Conservation (phyloP, 164 flowering plant species). For the Cinnamomum chago region DNA sequence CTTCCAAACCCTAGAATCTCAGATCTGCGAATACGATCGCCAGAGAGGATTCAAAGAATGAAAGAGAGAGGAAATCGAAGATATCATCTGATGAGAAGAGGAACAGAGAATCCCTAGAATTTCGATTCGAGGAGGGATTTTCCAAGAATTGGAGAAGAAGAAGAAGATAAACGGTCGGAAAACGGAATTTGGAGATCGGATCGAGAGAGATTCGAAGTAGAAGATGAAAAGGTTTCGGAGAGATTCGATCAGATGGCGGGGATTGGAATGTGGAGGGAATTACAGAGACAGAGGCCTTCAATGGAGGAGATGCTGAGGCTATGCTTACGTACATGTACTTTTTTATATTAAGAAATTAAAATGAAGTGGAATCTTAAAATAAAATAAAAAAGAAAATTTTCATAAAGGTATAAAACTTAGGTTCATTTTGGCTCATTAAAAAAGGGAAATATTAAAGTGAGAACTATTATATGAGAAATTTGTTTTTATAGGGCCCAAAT, state of each 20-base stretch:
- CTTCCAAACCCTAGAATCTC: constrained; percentile 9
- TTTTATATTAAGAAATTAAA: no score
- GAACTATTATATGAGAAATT: no score
- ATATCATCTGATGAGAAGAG: background rate
- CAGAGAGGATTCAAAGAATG: background rate
- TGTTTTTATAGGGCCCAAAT: no score
- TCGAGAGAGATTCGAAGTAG: background rate
- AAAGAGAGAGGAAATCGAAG: constrained; percentile 2
- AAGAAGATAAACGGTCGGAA: background rate
- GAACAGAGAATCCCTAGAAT: background rate
- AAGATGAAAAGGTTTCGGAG: background rate
- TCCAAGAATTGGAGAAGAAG: no score
- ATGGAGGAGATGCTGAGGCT: no score
- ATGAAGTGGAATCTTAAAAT: no score
- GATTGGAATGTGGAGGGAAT: background rate
- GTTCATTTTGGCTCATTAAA: no score
- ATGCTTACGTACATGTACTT: no score
- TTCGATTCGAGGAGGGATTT: background rate
- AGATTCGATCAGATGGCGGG: background rate
- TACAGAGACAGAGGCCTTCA: no score
- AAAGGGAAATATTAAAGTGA: no score
- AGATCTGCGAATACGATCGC: constrained; percentile 19
- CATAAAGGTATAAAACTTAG: no score
- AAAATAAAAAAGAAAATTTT: no score
- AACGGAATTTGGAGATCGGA: background rate